Conservation (phyloP, 305 asterid species). For the Striga hermonthica region DNA sequence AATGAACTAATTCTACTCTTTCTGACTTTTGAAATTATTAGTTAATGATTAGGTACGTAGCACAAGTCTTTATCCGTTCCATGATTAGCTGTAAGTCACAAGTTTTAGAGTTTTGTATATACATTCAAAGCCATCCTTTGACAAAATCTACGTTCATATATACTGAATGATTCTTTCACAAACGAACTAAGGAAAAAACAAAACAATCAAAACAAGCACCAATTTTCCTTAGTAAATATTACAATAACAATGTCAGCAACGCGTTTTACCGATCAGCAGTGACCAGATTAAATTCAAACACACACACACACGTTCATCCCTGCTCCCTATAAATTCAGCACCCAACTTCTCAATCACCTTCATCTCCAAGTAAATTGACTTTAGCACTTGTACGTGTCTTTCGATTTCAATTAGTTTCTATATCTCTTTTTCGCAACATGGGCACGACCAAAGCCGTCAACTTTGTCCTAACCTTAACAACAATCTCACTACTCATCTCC, state of each 20-base stretch:
- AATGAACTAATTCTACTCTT: too few relatives aligned
- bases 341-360: constrained; percentile 1
- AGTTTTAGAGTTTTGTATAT: neutral
- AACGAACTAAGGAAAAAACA: neutral
- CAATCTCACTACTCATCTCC: neutral
- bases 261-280: neutral
- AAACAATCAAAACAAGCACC: neutral
- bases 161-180: neutral
- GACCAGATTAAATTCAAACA: neutral
- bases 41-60: too few relatives aligned
- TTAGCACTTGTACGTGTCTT: neutral
- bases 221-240: neutral
- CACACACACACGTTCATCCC: neutral
- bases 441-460: neutral
- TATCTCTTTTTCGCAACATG: neutral
- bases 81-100: neutral
- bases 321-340: neutral
- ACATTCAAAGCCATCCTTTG: neutral
- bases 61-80: neutral
- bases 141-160: neutral
- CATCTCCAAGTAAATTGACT: neutral
- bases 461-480: neutral
- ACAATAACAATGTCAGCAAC: neutral
- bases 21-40: too few relatives aligned
- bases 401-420: neutral